These are phyloP conservation scores for Chaetoscypha palmicola DNA, from an alignment of 2,329 filamentous ascomycete genomes.

Conservation along the genomic window DNA sequence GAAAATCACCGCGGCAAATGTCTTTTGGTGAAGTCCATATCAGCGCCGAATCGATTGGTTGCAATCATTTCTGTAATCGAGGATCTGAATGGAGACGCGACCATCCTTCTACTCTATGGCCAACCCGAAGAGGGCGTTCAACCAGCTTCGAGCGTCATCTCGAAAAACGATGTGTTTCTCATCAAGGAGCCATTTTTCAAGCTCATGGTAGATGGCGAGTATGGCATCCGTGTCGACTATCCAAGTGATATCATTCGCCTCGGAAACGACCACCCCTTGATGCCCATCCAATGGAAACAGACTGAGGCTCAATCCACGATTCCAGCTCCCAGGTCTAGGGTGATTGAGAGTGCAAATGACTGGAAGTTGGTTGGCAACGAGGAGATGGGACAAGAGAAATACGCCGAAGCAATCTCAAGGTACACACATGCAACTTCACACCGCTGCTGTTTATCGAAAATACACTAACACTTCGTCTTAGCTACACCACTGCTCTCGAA, in stretches of 20 bases:
- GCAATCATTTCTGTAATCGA: slow-evolving; percentile 28
- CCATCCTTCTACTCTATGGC: slow-evolving; percentile 38
- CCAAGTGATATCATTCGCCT: not conserved
- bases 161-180: not conserved
- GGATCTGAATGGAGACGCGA: slow-evolving; percentile 19
- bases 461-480: no score
- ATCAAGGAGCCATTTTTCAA: slow-evolving; percentile 6
- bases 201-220: not conserved
- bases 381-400: slow-evolving; percentile 16
- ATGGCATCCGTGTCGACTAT: slow-evolving; percentile 33
- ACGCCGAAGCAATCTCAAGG: not conserved
- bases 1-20: slow-evolving; percentile 35
- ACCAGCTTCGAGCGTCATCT: not conserved
- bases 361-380: not conserved
- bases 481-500: not conserved
- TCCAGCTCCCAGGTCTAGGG: no score
- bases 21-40: slow-evolving; percentile 30
- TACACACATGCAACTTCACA: no score
- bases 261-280: not conserved
- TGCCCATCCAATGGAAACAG: not conserved
- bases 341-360: not conserved
- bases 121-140: slow-evolving; percentile 21
- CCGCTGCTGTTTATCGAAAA: no score
- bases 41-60: slow-evolving; percentile 27
- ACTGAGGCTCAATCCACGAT: no score